A percentile compares a stretch with the other conserved stretches of the same genome.
These are phyloP conservation scores for Phytophthora agathidicida DNA, from an alignment of 352 stramenopile genomes.

Conservation along the genomic window DNA sequence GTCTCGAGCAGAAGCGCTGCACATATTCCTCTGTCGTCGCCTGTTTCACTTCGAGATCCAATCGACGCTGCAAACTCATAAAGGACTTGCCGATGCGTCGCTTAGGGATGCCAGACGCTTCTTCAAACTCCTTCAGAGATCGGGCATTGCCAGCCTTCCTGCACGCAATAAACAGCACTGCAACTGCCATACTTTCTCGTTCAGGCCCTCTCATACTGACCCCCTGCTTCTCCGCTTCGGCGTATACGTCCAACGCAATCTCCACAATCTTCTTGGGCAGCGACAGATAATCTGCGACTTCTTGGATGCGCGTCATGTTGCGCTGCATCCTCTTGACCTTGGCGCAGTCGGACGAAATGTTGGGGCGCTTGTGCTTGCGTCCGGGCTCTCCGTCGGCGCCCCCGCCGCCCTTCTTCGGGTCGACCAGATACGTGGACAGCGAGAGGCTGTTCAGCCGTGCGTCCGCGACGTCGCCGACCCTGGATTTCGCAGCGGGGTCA, in stretches of 20 bases:
- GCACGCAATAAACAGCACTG: constrained; percentile 79
- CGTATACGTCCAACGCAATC: constrained; percentile 72
- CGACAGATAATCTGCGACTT: constrained; percentile 68
- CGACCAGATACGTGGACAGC: constrained; percentile 76
- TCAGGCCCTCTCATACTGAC: constrained; percentile 68
- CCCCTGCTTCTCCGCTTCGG: constrained; percentile 68
- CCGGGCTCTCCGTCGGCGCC: constrained; percentile 26
- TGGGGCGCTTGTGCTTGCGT: constrained; percentile 57
- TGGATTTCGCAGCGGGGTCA: constrained; percentile 80
- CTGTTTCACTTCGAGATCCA: constrained; percentile 73
- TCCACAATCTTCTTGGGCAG: constrained; percentile 79
- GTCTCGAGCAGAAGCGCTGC: constrained; percentile 73
- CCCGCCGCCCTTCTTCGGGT: constrained; percentile 45
- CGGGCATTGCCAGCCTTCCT: constrained; percentile 66
- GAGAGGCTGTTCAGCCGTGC: constrained; percentile 62
- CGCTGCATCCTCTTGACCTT: constrained; percentile 73
- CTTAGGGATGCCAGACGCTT: constrained; percentile 73
- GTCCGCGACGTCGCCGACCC: constrained; percentile 75
- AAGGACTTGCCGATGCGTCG: constrained; percentile 84
- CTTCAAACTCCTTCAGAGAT: constrained; percentile 81
- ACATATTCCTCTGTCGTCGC: constrained; percentile 80
- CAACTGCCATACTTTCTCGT: constrained; percentile 69
- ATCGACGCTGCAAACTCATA: constrained; percentile 57
- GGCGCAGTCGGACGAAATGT: constrained; percentile 61
- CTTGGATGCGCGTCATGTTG: constrained; percentile 68